Percentiles rank a stretch among this genome's conserved stretches.
Conservation (phyloP, 495 filamentous ascomycete species). For the Penicillium egyptiacum region DNA sequence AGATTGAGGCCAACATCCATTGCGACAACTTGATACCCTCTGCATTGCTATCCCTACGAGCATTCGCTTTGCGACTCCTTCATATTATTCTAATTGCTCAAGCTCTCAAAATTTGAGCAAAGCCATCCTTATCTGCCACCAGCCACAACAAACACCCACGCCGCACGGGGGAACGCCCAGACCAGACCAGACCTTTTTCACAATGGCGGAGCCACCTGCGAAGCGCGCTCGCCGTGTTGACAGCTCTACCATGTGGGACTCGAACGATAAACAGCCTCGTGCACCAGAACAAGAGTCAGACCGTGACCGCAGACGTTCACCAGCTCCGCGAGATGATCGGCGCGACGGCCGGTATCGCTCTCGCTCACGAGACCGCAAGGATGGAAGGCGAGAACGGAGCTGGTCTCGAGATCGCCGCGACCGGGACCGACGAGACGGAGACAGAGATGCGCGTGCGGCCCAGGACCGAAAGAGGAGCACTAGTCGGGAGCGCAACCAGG, state of each 20-base stretch:
- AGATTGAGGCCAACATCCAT: constrained; percentile 9
- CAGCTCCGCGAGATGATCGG: constrained; percentile 31
- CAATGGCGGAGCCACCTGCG: constrained; percentile 54
- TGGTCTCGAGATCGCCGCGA: constrained; percentile 49
- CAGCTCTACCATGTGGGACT: constrained; percentile 56
- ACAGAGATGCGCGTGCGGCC: constrained; percentile 40
- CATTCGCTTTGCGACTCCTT: not conserved
- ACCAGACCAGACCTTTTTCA: constrained; percentile 14
- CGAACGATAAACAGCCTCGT: constrained; percentile 35
- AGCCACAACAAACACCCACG: constrained; percentile 2
- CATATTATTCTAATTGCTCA: not conserved
- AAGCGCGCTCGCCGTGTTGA: constrained; percentile 56
- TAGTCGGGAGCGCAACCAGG: constrained; percentile 47
- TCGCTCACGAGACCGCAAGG: constrained; percentile 43
- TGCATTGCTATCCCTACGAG: constrained; percentile 2
- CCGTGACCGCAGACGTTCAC: constrained; percentile 39
- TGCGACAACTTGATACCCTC: constrained; percentile 23
- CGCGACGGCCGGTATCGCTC: constrained; percentile 43
- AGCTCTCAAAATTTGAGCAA: not conserved
- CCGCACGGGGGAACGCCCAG: constrained; percentile 18
- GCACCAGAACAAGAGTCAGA: constrained; percentile 35
- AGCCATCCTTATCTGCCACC: not conserved
- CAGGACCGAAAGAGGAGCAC: constrained; percentile 47
- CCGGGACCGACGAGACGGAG: constrained; percentile 38
- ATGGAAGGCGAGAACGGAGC: constrained; percentile 43